Evolutionary conservation across 768 basidiomycete genomes (phyloP).

Genomic region (Tremella yokohamensis): DNA sequence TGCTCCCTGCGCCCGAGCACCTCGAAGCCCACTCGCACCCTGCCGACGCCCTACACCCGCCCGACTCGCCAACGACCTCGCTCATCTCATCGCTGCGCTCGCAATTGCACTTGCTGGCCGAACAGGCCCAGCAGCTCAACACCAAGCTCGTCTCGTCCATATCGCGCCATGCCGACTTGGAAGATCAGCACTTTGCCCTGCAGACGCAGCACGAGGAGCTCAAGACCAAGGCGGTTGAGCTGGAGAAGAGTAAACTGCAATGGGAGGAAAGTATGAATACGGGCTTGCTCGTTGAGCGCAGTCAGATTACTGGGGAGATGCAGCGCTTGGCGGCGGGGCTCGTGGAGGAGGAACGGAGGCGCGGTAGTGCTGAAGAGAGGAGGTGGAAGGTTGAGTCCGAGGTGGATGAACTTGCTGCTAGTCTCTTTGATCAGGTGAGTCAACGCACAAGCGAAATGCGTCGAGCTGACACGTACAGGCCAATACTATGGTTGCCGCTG

Average conservation of each 20-base stretch:
- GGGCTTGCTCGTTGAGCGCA: conserved; percentile 84
- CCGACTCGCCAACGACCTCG: conserved; percentile 63
- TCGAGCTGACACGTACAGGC: conserved; percentile 60
- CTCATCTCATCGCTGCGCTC: conserved; percentile 74
- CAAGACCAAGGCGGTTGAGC: conserved; percentile 62
- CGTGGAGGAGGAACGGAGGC: conserved; percentile 86
- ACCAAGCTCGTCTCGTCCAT: conserved; percentile 87
- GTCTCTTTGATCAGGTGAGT: conserved; percentile 63
- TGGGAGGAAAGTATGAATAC: conserved; percentile 87
- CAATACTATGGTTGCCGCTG: conserved; percentile 97
- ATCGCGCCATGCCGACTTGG: conserved; percentile 85
- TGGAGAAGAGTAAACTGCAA: conserved; percentile 79
- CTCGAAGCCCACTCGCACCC: conserved; percentile 26
- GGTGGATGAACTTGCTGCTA: conserved; percentile 86
- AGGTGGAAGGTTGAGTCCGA: conserved; percentile 83
- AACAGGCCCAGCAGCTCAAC: conserved; percentile 87
- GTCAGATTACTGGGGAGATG: conserved; percentile 84
- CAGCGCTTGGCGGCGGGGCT: conserved; percentile 89
- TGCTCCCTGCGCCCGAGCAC: not conserved
- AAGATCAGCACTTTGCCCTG: conserved; percentile 73
- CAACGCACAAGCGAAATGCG: not conserved
- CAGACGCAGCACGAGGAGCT: conserved; percentile 53
- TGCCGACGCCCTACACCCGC: conserved; percentile 56
- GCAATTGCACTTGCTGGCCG: conserved; percentile 80
- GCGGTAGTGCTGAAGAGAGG: conserved; percentile 85